phyloP scores from a whole-genome alignment of 2,329 filamentous ascomycete species.

The Botrytis hyacinthi region DNA sequence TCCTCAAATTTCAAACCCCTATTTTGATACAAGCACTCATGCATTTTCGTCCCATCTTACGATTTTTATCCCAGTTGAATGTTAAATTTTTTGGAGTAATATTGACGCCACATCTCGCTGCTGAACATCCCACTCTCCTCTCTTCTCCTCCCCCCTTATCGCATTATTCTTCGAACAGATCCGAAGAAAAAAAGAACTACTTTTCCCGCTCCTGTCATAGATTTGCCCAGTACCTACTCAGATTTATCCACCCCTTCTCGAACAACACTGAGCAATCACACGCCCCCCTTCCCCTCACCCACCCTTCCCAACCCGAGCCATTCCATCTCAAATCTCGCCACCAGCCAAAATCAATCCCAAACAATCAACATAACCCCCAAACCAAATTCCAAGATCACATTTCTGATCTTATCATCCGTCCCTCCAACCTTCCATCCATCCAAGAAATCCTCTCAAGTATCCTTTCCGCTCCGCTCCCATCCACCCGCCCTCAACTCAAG shows the following conservation, averaged over 20 bases:
- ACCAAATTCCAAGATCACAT: not conserved
- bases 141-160: too few relatives aligned
- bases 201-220: too few relatives aligned
- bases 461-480: not conserved
- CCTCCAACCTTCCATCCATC: not conserved
- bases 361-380: not conserved
- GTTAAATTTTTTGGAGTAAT: too few relatives aligned
- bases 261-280: too few relatives aligned
- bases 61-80: too few relatives aligned
- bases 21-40: not conserved
- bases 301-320: not conserved
- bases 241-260: too few relatives aligned
- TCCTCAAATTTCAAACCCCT: not conserved
- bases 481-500: not conserved
- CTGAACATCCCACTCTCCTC: accelerated
- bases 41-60: not conserved
- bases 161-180: too few relatives aligned
- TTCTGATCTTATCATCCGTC: not conserved
- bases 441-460: not conserved
- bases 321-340: not conserved
- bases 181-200: too few relatives aligned
- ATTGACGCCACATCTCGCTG: not conserved
- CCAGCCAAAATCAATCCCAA: not conserved
- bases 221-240: too few relatives aligned
- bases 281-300: not conserved